Base-by-base conservation (phyloP, 2,329 filamentous ascomycete species). In the Aureobasidium sp. region DNA sequence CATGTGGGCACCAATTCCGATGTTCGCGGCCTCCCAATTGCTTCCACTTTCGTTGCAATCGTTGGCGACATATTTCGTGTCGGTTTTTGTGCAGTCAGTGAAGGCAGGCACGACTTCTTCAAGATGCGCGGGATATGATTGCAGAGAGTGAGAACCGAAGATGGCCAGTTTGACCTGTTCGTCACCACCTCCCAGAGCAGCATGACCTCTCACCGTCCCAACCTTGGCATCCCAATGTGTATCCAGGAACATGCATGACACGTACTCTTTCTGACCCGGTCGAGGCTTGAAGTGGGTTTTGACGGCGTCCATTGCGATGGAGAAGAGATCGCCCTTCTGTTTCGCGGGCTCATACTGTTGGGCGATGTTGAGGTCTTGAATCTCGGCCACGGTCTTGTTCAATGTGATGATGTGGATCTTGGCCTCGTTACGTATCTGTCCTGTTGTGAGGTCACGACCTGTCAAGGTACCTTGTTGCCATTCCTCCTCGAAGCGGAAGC, bases 21-120 rank as follows among this genome's bases (percentile, higher is more conserved):
- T 88, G 68, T 93, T 96, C 29, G 90, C 91, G n/a, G 91, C 86
- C 73, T 97, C 93, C 93, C 93, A 97, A 50, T 86, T 94, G 71
- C 90, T 96, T 27, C 92, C 92, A 7, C 87, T 87, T 67, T 96
- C 90, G 67, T 89, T 88, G 72, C 86, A 90, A 71, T 96, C 90
- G 69, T 97, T 96, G 17, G 89, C 88, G 40, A 96, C 85, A 68
- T 83, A 83, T 42, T 85, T 82, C 11, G 86, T 89, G 71, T 97
- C 90, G 0, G 91, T 97, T 35, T 87, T 85, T 2, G 92, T 96
- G 73, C 91, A 96, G 74, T 97, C 92, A 17, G 85, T 88, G 69
- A 97, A 96, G 6, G 91, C 88, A 22, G 91, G 86, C 5, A 91
- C 89, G 0, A 97, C 88, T 70, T 97, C 93, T 72, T 97, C 93